These are phyloP conservation scores for Leptographium radiaticola DNA, from an alignment of 2,329 filamentous ascomycete species.

Conservation along the genomic window DNA sequence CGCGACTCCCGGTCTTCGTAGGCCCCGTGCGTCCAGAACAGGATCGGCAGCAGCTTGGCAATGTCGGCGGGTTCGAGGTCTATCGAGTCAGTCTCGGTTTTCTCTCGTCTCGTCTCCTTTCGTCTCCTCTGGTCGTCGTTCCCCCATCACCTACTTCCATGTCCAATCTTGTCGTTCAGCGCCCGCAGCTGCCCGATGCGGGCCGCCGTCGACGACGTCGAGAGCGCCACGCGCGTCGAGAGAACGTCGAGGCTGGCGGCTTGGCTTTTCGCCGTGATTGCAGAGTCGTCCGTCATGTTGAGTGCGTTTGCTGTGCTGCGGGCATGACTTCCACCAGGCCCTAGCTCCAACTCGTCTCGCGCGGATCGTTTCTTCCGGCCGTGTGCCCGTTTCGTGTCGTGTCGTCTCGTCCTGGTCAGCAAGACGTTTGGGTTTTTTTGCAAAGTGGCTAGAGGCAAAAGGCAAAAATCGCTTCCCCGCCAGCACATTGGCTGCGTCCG, in stretches of 20 bases:
- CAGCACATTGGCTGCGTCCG: background rate
- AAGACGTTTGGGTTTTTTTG: background rate
- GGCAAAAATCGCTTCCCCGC: background rate
- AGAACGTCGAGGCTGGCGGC: conserved; percentile 7
- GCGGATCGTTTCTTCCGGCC: background rate
- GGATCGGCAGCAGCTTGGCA: conserved; percentile 48
- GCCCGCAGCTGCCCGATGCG: conserved; percentile 41
- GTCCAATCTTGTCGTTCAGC: conserved; percentile 43
- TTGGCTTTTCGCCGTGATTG: conserved; percentile 20
- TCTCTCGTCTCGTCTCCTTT: background rate
- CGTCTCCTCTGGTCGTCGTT: too few relatives aligned
- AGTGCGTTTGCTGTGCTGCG: conserved; percentile 1
- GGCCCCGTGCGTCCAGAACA: conserved; percentile 78
- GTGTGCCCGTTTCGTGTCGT: background rate
- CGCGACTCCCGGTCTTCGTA: conserved; percentile 81
- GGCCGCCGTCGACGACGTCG: conserved; percentile 47
- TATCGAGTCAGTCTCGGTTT: conserved; percentile 11
- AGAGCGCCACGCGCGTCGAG: conserved; percentile 27
- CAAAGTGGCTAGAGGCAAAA: background rate
- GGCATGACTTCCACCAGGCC: conserved; percentile 8
- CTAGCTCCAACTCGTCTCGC: background rate
- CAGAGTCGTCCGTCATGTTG: conserved; percentile 22
- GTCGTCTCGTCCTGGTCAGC: background rate
- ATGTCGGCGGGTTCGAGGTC: conserved; percentile 36
- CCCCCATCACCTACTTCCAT: conserved; percentile 30